Evolutionary conservation across 345 rosid genomes (phyloP), one percentile per base, ranked within the genome.

Genomic region (Litchi chinensis): DNA sequence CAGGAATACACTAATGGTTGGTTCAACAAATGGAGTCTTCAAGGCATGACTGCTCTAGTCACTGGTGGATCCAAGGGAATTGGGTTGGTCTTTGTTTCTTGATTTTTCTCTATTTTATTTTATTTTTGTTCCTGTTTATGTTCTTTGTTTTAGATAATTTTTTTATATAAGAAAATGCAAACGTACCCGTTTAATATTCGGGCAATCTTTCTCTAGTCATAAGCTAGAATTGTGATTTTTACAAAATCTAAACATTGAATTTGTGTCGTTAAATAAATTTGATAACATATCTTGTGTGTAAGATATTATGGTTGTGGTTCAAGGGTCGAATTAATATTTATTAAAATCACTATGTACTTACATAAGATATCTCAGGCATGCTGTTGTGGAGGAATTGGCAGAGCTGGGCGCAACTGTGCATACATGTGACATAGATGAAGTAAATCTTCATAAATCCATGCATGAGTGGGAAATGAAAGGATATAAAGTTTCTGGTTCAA

Each of bases 11-110:
- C 19, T 18, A 16, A 39, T 70, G n/a, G 41, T 1, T 37, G 21
- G 24, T 19, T 13, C 40, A 50, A 18, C 10, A 70, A 60, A 16
- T 70, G 74, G 74, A 24, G 9, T 50, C 74, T 70, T 50, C 40
- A 24, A 3, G 93, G 82, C 73, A 81, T 60, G 87, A 90, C 88
- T 0, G 91, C 93, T 69, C 91, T 92, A 59, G 92, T 90, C 74
- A 88, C 91, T 18, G 93, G 95, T 28, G 91, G 92, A 77, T 85
- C 92, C 56, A 86, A 83, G 72, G 97, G 97, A 74, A 86, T 91
- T n/a, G 90, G 92, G 94, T 85, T n/a, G 18, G 78, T 65, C 60
- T 74, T 6, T 3, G 16, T 26, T 7, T 12, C 52, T 18, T 21
- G 13, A 44, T 32, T 76, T 37, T 24, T 13, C 2, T 46, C 13